Base-by-base conservation (phyloP, 2,329 filamentous ascomycete genomes). In the Pestalotiopsis sp. region DNA sequence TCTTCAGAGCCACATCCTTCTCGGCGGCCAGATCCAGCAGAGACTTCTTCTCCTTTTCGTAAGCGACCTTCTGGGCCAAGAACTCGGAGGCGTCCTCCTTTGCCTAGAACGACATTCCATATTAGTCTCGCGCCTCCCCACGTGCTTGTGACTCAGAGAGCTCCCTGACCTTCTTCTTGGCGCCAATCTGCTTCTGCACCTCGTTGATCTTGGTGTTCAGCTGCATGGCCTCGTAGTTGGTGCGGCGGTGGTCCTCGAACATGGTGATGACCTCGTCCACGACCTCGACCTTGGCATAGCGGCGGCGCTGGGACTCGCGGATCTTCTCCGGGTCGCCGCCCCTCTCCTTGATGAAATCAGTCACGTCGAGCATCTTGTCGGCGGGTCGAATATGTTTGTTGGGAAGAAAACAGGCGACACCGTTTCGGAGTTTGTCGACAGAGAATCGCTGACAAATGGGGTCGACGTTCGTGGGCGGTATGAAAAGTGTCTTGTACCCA, bases 241-340 rank as follows among this genome's bases (percentile, higher is more conserved):
- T 94, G 83, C 87, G 90, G 76, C 93, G 89, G 82, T 95, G 93
- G 76, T 95, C 94, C 79, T 97, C 92, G 79, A 92, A 98, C 78
- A 97, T 84, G 25, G 87, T 87, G 78, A 98, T 96, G 70, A 98
- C 90, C 83, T 97, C 92, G 84, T 99, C 95, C 31, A 99, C 95
- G 62, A 92, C 85, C 78, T 94, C 92, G 77, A 94, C 93, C 14
- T 91, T 87, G 63, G 94, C 95, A 84, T 90, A 89, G 75, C 96
- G 91, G 78, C 90, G 91, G 75, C 92, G 89, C 83, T 99, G 96
- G 72, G 92, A 96, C 81, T 98, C 94, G 81, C 93, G 92, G 82
- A 99, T 96, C 84, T 91, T 91, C 78, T 97, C 92, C 17, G 94
- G 94, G 83, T 98, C 90, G 75, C 96, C 96, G 74, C 95, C 96